These are phyloP conservation scores for Cyclotella distinguenda DNA, from an alignment of 108 stramenopile species.

Conservation along the genomic window DNA sequence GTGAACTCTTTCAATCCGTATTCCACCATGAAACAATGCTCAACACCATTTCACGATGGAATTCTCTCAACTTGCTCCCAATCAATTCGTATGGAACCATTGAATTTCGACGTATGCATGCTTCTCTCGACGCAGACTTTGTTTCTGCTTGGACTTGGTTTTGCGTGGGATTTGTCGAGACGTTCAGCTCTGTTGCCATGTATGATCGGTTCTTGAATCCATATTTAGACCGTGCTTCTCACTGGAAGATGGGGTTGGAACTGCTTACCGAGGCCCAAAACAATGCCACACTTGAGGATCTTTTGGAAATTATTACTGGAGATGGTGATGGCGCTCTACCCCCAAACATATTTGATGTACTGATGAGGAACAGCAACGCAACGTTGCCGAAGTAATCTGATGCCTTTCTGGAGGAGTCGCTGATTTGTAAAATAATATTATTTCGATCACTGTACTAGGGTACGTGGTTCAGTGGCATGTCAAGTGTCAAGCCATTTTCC, in stretches of 20 bases:
- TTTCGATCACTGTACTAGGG: too few relatives aligned
- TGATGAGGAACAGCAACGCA: constrained; percentile 15
- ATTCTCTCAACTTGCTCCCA: constrained; percentile 27
- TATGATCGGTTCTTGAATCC: constrained; percentile 17
- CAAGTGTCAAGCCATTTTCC: too few relatives aligned
- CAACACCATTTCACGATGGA: constrained; percentile 31
- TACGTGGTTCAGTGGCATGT: too few relatives aligned
- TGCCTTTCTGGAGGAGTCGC: too few relatives aligned
- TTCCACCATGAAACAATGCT: constrained; percentile 18
- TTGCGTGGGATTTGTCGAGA: constrained; percentile 37
- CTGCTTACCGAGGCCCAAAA: constrained; percentile 22
- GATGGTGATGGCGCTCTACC: constrained; percentile 12
- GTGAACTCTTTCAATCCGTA: constrained; percentile 15
- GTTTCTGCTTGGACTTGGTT: constrained; percentile 41
- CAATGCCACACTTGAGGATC: constrained; percentile 32
- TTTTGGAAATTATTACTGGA: constrained; percentile 17
- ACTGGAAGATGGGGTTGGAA: constrained; percentile 12
- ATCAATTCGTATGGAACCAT: constrained; percentile 32
- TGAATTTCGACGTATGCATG: constrained; percentile 37
- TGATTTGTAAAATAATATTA: too few relatives aligned
- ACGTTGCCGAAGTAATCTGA: too few relatives aligned
- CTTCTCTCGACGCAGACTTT: constrained; percentile 32
- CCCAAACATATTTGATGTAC: neutral
- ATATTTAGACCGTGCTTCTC: neutral
- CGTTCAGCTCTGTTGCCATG: constrained; percentile 12